phyloP scores from a whole-genome alignment of 2,329 filamentous ascomycete species.

The Cladosporium sp. region DNA sequence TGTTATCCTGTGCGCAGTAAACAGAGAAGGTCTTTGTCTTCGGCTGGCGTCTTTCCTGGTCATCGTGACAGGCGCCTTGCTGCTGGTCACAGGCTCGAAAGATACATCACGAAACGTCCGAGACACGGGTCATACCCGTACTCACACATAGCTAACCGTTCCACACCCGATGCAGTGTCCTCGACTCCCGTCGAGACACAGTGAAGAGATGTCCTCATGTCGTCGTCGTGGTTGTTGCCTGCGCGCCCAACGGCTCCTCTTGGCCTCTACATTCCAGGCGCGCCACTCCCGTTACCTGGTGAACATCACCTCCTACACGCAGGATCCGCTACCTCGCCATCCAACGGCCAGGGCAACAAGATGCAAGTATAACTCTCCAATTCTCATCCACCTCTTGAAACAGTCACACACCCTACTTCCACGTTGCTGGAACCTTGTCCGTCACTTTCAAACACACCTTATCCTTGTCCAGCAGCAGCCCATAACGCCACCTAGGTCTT shows the following conservation, averaged over 20 bases:
- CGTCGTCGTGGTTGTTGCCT: constrained; percentile 11
- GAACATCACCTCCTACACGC: constrained; percentile 17
- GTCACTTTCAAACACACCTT: constrained; percentile 14
- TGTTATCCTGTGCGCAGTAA: background rate
- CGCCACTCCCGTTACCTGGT: constrained; percentile 17
- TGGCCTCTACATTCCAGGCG: constrained; percentile 18
- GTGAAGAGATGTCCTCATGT: constrained; percentile 9
- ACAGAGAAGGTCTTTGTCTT: background rate
- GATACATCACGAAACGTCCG: constrained; percentile 12
- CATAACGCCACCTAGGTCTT: constrained; percentile 18
- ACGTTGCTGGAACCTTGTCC: constrained; percentile 18
- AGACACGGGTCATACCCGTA: constrained; percentile 15
- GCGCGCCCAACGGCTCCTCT: constrained; percentile 12
- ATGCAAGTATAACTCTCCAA: constrained; percentile 15
- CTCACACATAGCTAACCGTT: constrained; percentile 11
- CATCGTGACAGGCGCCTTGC: background rate
- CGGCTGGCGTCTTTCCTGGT: background rate
- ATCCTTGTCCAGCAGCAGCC: constrained; percentile 16
- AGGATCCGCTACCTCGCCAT: constrained; percentile 1
- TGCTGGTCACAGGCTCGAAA: constrained; percentile 8
- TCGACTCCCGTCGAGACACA: constrained; percentile 2
- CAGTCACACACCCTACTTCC: constrained; percentile 14
- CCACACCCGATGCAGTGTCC: background rate
- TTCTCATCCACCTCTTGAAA: constrained; percentile 10
- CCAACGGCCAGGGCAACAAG: constrained; percentile 12